Evolutionary conservation across 495 filamentous ascomycete genomes (phyloP).

Genomic region (Cudoniella acicularis): DNA sequence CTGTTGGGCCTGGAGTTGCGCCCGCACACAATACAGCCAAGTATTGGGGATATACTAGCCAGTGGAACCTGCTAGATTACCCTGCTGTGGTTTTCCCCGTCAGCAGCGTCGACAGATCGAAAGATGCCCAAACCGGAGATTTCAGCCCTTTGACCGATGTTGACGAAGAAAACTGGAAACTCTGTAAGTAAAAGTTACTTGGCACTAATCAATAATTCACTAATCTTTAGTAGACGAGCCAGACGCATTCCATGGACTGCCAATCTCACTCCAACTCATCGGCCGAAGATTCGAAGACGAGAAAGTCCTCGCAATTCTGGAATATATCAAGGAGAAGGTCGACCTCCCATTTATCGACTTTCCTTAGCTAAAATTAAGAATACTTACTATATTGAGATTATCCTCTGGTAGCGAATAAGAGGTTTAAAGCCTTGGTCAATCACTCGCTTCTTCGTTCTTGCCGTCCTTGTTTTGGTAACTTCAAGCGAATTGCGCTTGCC

Average conservation of each 20-base stretch:
- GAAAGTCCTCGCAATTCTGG: constrained; percentile 37
- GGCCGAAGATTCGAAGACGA: constrained; percentile 45
- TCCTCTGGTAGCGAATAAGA: too few species aligned
- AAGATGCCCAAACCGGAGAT: constrained; percentile 23
- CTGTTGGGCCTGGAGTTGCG: constrained; percentile 52
- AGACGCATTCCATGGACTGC: constrained; percentile 38
- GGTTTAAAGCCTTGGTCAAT: too few species aligned
- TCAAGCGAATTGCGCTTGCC: too few species aligned
- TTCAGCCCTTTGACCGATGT: constrained; percentile 10
- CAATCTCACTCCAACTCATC: constrained; percentile 44
- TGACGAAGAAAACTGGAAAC: constrained; percentile 13
- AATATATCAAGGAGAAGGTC: not conserved
- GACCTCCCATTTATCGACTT: not conserved
- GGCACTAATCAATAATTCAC: constrained; percentile 16
- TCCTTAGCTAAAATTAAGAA: too few species aligned
- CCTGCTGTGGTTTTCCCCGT: constrained; percentile 54
- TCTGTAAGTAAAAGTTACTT: constrained; percentile 8
- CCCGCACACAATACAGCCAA: constrained; percentile 48
- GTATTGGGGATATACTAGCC: constrained; percentile 61
- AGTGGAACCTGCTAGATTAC: constrained; percentile 64
- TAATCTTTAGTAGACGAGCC: constrained; percentile 29
- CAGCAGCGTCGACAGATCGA: constrained; percentile 37
- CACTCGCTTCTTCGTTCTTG: too few species aligned
- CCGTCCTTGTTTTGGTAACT: too few species aligned
- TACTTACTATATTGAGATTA: too few species aligned